phyloP scores from a whole-genome alignment of 371 early-diverging fungal species.

The Mucor velutinosus region DNA sequence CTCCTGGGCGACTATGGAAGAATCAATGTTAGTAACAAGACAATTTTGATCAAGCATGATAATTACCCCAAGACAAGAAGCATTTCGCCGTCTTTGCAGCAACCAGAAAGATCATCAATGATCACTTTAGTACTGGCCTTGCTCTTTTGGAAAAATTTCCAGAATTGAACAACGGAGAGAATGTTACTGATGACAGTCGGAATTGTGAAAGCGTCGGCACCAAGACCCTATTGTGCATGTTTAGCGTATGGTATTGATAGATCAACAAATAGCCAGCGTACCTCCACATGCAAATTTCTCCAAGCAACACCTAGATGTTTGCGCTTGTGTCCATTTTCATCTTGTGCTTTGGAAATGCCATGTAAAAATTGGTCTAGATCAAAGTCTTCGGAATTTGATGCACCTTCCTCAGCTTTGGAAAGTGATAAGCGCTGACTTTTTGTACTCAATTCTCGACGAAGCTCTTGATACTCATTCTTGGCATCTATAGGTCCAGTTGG shows the following conservation, averaged over 20 bases:
- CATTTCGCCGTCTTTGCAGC: slow-evolving; percentile 72
- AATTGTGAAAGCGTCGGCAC: slow-evolving; percentile 46
- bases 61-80: slow-evolving; percentile 58
- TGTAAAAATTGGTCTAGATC: slow-evolving; percentile 39
- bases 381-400: slow-evolving; percentile 30
- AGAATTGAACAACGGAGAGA: slow-evolving; percentile 34
- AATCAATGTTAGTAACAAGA: no score
- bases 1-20: slow-evolving; percentile 59
- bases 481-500: slow-evolving; percentile 22
- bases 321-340: slow-evolving; percentile 25
- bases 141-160: slow-evolving; percentile 26
- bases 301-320: slow-evolving; percentile 52
- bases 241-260: neutral
- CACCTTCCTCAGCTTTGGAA: slow-evolving; percentile 21
- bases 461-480: slow-evolving; percentile 34
- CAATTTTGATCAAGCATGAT: no score
- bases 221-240: slow-evolving; percentile 30
- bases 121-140: slow-evolving; percentile 36
- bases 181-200: slow-evolving; percentile 25
- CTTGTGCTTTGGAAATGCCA: slow-evolving; percentile 25
- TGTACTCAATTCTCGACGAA: slow-evolving; percentile 33
- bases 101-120: slow-evolving; percentile 59
- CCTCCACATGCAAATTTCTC: slow-evolving; percentile 47
- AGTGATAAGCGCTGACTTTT: slow-evolving; percentile 18
- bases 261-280: neutral